Base-by-base conservation (phyloP, 495 filamentous ascomycete genomes). In the Daldinia vernicosa region DNA sequence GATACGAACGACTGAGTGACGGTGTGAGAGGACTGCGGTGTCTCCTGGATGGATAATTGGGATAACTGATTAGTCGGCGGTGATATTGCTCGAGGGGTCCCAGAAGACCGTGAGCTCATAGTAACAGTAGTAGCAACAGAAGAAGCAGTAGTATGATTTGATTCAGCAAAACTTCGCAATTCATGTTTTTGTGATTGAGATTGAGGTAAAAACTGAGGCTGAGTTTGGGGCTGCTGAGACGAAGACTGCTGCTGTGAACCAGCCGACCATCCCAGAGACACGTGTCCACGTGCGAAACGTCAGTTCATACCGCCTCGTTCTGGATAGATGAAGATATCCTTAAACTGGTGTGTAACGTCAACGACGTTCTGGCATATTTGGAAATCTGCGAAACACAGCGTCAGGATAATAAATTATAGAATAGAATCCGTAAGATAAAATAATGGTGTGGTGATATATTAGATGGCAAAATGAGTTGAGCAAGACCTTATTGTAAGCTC, bases 331-430 rank as follows among this genome's bases (percentile, higher is more conserved):
- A 83, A 84, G 53, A 98, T 89, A 57, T 88, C 81, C 78, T 92
- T 94, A 74, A 93, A 89, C 58, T 89, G 86, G 80, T 98, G 95
- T 11, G 93, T 94, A n/a, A 90, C 88, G 71, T 97, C 91, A 12
- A 97, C 94, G 6, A 98, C 89, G 0, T 90, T 87, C 60, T 95
- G 91, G 51, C 90, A 90, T 56, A 93, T 86, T 67, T 84, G 86
- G 78, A 90, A 94, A 82, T 98, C 94, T 96, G 71, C 11, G 28
- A 52, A 33, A 22, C 32, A 6, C 11, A 58, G 24, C 5, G 43
- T 47, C 14, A 47, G 43, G 43, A 24, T 12, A 47, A 12, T 47
- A 24, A 0, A 24, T 47, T 47, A 47, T 12, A 47, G 0, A 19
- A 12, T 22, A 47, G 17, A 17, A 45, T 43, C n/a, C 1, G 5